A percentile compares a stretch with the other conserved stretches of the same genome.
phyloP scores from a whole-genome alignment of 2,329 filamentous ascomycete genomes.

The Aspergillus pseudonomiae region DNA sequence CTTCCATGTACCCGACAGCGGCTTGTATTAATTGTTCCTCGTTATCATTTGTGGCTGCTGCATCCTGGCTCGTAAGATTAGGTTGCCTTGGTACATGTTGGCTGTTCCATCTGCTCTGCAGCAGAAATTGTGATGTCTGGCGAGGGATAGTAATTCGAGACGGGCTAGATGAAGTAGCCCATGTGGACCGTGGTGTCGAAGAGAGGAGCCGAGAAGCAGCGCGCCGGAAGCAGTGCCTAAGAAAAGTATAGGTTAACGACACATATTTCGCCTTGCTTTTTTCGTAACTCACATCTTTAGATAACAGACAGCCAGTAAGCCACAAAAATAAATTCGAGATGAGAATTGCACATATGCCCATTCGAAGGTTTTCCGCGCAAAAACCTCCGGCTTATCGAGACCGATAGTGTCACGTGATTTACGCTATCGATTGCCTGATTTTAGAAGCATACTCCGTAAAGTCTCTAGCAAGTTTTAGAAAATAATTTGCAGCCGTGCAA shows the following conservation, averaged over 20 bases:
- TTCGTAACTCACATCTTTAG: neutral
- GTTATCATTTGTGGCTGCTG: neutral
- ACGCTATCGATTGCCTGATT: neutral
- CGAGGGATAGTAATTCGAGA: slow-evolving; percentile 36
- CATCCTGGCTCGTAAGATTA: neutral
- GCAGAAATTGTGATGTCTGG: slow-evolving; percentile 41
- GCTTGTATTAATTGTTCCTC: slow-evolving; percentile 11
- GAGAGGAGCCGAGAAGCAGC: slow-evolving; percentile 59
- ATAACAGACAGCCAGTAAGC: neutral
- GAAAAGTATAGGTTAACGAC: neutral
- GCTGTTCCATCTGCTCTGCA: slow-evolving; percentile 43
- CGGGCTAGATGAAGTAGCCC: slow-evolving; percentile 42
- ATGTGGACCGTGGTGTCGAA: slow-evolving; percentile 47
- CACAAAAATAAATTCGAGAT: neutral
- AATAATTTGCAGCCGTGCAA: neutral
- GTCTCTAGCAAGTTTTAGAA: neutral
- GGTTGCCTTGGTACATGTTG: slow-evolving; percentile 7
- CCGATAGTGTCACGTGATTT: neutral
- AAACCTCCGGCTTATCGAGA: neutral
- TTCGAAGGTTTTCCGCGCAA: neutral
- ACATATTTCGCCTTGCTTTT: neutral
- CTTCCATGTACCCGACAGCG: slow-evolving; percentile 7
- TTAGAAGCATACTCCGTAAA: neutral
- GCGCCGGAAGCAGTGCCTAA: slow-evolving; percentile 62
- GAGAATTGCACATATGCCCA: neutral